A percentile compares a stretch with the other conserved stretches of the same genome.
Evolutionary conservation across 495 filamentous ascomycete species (phyloP).

Genomic region (Annulohypoxylon stygium): DNA sequence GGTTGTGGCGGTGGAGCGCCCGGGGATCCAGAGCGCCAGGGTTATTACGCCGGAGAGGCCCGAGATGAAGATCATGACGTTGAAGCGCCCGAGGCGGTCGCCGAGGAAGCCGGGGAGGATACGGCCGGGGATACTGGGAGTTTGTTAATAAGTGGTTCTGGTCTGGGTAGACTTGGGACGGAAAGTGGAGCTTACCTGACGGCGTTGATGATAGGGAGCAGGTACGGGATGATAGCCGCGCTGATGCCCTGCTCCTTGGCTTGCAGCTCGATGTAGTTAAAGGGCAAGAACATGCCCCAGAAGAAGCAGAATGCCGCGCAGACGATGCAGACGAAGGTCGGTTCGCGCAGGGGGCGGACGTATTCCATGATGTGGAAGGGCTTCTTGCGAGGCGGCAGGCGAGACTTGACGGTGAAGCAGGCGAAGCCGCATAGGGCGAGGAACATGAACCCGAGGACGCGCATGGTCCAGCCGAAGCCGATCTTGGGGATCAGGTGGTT

Average conservation of each 20-base stretch:
- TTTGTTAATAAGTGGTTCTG: too few relatives aligned
- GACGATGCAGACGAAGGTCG: constrained; percentile 65
- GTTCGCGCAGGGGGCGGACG: constrained; percentile 70
- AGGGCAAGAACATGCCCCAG: constrained; percentile 79
- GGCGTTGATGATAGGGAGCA: constrained; percentile 79
- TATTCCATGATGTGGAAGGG: constrained; percentile 68
- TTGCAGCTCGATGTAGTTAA: constrained; percentile 76
- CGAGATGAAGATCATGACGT: constrained; percentile 75
- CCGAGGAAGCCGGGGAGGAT: constrained; percentile 78
- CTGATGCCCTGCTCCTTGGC: constrained; percentile 72
- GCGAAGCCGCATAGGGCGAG: constrained; percentile 71
- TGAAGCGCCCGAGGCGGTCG: constrained; percentile 80
- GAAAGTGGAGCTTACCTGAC: constrained; percentile 62
- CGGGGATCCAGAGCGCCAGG: constrained; percentile 77
- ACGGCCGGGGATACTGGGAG: constrained; percentile 78
- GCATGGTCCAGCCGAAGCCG: constrained; percentile 82
- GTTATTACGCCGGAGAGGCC: constrained; percentile 72
- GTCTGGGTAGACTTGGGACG: too few relatives aligned
- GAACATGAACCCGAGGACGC: constrained; percentile 76
- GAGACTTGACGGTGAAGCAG: constrained; percentile 73
- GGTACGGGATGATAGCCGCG: constrained; percentile 67
- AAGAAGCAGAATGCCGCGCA: constrained; percentile 72
- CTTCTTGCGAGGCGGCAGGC: constrained; percentile 69
- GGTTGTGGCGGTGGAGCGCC: constrained; percentile 67
- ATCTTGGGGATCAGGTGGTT: constrained; percentile 70